Evolutionary conservation across 163 green algal species (phyloP).

Genomic region (Chloroidium sp.): DNA sequence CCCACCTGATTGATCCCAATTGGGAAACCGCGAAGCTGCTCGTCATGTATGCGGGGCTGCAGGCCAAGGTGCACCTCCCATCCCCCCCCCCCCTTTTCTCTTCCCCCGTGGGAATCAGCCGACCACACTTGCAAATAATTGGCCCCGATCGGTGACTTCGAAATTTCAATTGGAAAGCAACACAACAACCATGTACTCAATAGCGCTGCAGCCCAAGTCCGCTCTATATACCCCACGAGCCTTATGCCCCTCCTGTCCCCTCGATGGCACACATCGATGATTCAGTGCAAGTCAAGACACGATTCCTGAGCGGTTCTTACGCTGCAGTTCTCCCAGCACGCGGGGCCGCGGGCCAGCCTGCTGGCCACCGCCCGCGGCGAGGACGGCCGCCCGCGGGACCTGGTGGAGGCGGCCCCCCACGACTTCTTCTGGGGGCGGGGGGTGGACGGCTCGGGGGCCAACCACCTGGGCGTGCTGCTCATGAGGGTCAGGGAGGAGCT

Average conservation of each 20-base stretch:
- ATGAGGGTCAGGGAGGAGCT: slow-evolving; percentile 68
- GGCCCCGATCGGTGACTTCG: too few species aligned
- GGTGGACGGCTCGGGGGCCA: slow-evolving; percentile 64
- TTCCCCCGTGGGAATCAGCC: not conserved
- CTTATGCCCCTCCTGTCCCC: too few species aligned
- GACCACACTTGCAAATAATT: too few species aligned
- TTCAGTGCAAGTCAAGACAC: too few species aligned
- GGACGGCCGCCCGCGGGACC: not conserved
- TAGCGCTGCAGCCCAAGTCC: too few species aligned
- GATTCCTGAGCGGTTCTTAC: too few species aligned
- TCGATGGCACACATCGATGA: too few species aligned
- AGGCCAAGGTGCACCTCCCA: slow-evolving; percentile 47
- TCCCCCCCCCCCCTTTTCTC: not conserved
- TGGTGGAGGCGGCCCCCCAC: slow-evolving; percentile 80
- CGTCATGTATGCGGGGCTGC: slow-evolving; percentile 77
- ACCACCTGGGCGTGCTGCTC: slow-evolving; percentile 79
- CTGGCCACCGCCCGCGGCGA: slow-evolving; percentile 50
- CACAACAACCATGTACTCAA: too few species aligned
- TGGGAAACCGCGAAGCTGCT: slow-evolving; percentile 71
- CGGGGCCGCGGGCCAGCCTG: slow-evolving; percentile 57
- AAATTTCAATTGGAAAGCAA: too few species aligned
- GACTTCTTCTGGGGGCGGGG: slow-evolving; percentile 90
- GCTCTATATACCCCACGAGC: too few species aligned
- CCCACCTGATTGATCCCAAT: slow-evolving; percentile 66
- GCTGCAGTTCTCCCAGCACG: slow-evolving; percentile 57